A percentile compares a stretch with the other conserved stretches of the same genome.
phyloP scores from a whole-genome alignment of 106 monocot genomes.

The Hemerocallis citrina region DNA sequence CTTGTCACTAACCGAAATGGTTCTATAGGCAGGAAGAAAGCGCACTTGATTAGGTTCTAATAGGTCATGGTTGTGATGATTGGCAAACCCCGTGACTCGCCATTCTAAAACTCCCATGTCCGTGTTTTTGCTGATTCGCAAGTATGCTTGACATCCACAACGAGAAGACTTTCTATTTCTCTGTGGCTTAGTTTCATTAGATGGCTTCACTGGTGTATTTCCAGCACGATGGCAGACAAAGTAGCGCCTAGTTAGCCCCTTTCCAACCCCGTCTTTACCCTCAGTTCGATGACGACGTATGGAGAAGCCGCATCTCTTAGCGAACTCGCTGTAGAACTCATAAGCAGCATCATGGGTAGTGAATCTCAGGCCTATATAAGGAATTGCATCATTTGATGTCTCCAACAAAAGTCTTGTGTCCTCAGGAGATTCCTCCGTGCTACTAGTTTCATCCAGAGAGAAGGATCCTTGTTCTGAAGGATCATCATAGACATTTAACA shows the following conservation, averaged over 20 bases:
- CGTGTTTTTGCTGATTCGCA: constrained; percentile 57
- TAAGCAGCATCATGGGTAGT: constrained; percentile 73
- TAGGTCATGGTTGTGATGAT: constrained; percentile 81
- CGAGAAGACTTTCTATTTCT: constrained; percentile 80
- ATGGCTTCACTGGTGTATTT: constrained; percentile 52
- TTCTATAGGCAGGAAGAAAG: constrained; percentile 75
- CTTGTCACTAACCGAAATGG: constrained; percentile 59
- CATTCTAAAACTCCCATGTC: constrained; percentile 45
- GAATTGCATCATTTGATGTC: constrained; percentile 42
- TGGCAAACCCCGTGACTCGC: constrained; percentile 76
- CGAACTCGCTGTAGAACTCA: constrained; percentile 74
- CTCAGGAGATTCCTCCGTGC: constrained; percentile 44
- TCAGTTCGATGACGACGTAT: constrained; percentile 80
- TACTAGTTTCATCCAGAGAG: constrained; percentile 48
- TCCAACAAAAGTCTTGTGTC: constrained; percentile 51
- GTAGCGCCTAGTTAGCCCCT: constrained; percentile 67
- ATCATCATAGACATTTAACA: constrained; percentile 49
- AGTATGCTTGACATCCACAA: constrained; percentile 79
- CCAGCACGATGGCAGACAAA: constrained; percentile 91
- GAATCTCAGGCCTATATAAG: constrained; percentile 74
- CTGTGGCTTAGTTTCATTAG: constrained; percentile 52
- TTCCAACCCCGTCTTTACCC: constrained; percentile 80
- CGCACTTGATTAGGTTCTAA: constrained; percentile 73
- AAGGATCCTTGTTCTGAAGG: constrained; percentile 64
- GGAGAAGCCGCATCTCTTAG: constrained; percentile 70